Base-by-base conservation (phyloP, 176 grass and related monocot species). In the Carex littledalei region DNA sequence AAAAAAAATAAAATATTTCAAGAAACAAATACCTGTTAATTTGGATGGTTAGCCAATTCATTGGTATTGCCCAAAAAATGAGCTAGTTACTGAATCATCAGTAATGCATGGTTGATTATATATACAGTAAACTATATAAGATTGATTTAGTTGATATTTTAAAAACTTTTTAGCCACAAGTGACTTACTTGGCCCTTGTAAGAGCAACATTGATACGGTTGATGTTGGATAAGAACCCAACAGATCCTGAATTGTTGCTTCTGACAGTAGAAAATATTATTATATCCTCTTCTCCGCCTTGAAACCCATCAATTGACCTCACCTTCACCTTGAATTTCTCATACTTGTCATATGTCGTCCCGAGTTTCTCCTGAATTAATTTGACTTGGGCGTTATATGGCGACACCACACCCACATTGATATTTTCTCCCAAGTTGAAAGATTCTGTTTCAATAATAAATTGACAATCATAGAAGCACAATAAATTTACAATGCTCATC, bases 251-350 rank as follows among this genome's bases (percentile, higher is more conserved):
- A 7, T 29, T 65, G 35, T 82, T 82, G 58, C 60, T 43, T 82
- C 80, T 13, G 26, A 91, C 89, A 32, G 92, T 91, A 20, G 87
- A 91, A 86, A 94, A 85, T 73, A 92, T 92, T 15, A 90, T 92
- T 5, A 92, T 63, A 45, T 94, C 90, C 67, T 88, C 86, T 26
- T 92, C 90, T 16, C 80, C 86, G 1, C 92, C 86, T 88, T 94
- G 84, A 81, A 92, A 94, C 43, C 92, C 90, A 83, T 92, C 92
- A 4, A 90, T 83, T 0, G 86, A 90, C 54, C 84, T 87, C 54
- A 90, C 86, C 77, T 88, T 92, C 24, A 94, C 68, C 5, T 78
- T 80, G 39, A 91, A 86, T 59, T 50, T 1, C 0, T 80, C 66
- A 75, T 84, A 67, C 80, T 12, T 41, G n/a, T 81, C 58, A 26